A percentile compares a stretch with the other conserved stretches of the same genome.
phyloP scores from a whole-genome alignment of 2,329 filamentous ascomycete genomes.

The Plenodomus biglobosus region DNA sequence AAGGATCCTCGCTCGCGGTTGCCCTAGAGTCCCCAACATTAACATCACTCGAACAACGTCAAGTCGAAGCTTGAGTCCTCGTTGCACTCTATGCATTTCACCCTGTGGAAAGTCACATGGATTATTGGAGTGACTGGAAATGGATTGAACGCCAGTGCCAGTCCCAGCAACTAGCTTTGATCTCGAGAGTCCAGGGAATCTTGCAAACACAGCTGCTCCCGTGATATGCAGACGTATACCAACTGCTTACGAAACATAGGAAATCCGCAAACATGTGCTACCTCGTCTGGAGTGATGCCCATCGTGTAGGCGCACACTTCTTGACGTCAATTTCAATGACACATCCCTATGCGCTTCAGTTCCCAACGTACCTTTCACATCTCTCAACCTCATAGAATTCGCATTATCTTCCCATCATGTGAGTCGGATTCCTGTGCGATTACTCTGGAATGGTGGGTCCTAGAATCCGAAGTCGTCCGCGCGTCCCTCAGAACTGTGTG shows the following conservation, averaged over 20 bases:
- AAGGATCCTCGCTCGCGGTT: constrained; percentile 8
- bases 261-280: neutral
- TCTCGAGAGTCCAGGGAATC: constrained; percentile 13
- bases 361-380: too few species aligned
- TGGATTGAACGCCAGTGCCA: constrained; percentile 34
- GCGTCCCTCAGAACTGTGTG: too few species aligned
- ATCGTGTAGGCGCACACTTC: neutral
- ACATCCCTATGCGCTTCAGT: neutral
- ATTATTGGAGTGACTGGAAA: constrained; percentile 22
- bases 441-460: too few species aligned
- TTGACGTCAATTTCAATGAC: neutral
- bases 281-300: neutral
- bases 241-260: neutral
- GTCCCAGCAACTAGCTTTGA: constrained; percentile 18
- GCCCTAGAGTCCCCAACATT: constrained; percentile 18
- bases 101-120: constrained; percentile 10
- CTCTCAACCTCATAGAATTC: too few species aligned
- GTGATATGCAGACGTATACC: neutral
- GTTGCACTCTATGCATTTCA: constrained; percentile 33
- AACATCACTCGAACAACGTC: constrained; percentile 20
- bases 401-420: too few species aligned
- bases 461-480: too few species aligned
- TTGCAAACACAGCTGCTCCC: neutral
- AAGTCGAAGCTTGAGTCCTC: constrained; percentile 31
- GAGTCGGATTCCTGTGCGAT: too few species aligned